phyloP scores from a whole-genome alignment of 2,329 filamentous ascomycete species.

The Neurospora sp. region DNA sequence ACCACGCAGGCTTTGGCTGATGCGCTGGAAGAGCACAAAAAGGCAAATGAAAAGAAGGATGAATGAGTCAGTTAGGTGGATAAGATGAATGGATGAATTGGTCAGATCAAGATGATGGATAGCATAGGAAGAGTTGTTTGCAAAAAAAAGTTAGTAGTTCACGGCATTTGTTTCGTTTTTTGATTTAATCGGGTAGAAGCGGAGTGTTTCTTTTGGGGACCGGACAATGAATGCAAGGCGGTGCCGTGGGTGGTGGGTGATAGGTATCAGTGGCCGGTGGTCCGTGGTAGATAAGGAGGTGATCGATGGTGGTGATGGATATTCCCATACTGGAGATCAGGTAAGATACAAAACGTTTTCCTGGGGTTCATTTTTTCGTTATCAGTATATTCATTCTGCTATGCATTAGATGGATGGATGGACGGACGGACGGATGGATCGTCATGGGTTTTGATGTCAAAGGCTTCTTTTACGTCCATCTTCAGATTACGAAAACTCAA shows the following conservation, averaged over 20 bases:
- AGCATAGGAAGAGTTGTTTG: background rate
- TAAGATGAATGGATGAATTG: background rate
- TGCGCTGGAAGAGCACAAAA: constrained; percentile 44
- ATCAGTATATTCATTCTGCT: background rate
- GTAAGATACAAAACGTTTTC: background rate
- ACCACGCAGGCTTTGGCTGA: constrained; percentile 47
- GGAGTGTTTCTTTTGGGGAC: background rate
- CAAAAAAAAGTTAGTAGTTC: background rate
- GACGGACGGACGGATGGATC: background rate
- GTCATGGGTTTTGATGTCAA: background rate
- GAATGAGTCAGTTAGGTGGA: background rate
- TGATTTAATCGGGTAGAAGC: background rate
- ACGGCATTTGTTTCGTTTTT: background rate
- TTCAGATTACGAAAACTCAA: background rate
- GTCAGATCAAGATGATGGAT: background rate
- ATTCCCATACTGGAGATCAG: background rate
- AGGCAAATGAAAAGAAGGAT: constrained; percentile 42
- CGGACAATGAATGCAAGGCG: background rate
- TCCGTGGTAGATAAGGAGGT: background rate
- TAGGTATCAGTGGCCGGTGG: background rate
- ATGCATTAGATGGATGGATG: background rate
- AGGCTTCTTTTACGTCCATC: background rate
- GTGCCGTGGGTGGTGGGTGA: background rate
- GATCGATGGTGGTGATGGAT: background rate
- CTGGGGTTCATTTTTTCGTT: background rate